Evolutionary conservation across 345 rosid genomes (phyloP).

Genomic region (Euphorbia peplus): DNA sequence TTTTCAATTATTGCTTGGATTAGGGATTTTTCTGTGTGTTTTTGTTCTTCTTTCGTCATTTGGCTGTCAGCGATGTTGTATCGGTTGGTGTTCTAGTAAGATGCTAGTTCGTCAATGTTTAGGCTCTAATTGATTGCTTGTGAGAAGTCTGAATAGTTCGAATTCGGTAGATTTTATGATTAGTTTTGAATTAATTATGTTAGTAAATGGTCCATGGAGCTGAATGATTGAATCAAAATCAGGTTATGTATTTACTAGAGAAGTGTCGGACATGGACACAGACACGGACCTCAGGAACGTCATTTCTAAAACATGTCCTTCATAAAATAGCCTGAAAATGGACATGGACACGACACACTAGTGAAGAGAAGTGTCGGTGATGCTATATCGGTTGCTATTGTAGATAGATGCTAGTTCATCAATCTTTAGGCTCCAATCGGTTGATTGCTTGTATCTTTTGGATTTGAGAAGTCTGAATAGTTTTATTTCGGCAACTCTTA

Average conservation of each 20-base stretch:
- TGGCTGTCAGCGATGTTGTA: neutral
- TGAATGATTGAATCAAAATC: too few species aligned
- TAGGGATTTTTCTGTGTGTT: neutral
- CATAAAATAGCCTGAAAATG: too few species aligned
- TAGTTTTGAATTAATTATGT: neutral
- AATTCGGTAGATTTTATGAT: neutral
- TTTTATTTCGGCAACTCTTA: neutral
- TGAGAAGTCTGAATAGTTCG: neutral
- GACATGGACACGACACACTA: too few species aligned
- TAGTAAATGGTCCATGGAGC: too few species aligned
- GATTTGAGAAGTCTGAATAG: neutral
- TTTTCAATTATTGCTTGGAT: neutral
- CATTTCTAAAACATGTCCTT: too few species aligned
- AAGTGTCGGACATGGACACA: too few species aligned
- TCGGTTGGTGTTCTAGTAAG: neutral
- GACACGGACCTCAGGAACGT: too few species aligned
- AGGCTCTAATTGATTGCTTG: neutral
- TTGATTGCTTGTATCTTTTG: neutral
- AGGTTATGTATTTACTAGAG: too few species aligned
- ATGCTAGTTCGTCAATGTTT: neutral
- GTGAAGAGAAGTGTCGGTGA: too few species aligned
- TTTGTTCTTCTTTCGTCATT: neutral
- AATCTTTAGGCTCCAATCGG: neutral
- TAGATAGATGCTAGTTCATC: too few species aligned
- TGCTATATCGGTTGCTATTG: too few species aligned